Evolutionary conservation across 2,329 filamentous ascomycete species (phyloP).

Genomic region (Fusarium keratoplasticum): DNA sequence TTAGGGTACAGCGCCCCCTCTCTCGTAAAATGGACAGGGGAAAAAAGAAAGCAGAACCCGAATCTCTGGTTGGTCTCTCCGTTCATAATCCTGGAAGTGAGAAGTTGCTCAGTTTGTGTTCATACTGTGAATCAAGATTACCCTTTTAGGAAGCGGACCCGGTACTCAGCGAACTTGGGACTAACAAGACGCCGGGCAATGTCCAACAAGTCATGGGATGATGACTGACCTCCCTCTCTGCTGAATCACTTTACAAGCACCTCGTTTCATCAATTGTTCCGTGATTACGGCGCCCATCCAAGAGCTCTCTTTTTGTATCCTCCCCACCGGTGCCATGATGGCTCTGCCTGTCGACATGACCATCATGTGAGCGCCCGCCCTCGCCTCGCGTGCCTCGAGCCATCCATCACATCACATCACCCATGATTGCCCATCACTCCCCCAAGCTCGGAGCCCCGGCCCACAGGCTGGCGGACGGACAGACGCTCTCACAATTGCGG

Average conservation of each 20-base stretch:
- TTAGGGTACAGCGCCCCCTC: not conserved
- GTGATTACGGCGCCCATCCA: not conserved
- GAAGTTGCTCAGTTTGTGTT: not conserved
- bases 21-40: not conserved
- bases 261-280: not conserved
- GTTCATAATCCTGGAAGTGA: not conserved
- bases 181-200: not conserved
- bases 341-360: conserved; percentile 29
- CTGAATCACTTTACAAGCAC: not conserved
- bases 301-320: not conserved
- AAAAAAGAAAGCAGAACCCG: not conserved
- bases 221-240: not conserved
- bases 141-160: not conserved
- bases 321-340: conserved; percentile 23
- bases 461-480: not conserved
- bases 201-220: not conserved
- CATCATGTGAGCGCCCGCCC: conserved; percentile 39
- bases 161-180: not conserved
- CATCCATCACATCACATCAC: conserved; percentile 31
- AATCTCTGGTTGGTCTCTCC: not conserved
- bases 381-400: conserved; percentile 29
- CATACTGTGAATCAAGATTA: not conserved
- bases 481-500: conserved; percentile 1
- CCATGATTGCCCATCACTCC: conserved; percentile 7
- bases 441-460: not conserved